Base-by-base conservation (phyloP, 2,329 filamentous ascomycete species). In the Colletotrichum sp. region DNA sequence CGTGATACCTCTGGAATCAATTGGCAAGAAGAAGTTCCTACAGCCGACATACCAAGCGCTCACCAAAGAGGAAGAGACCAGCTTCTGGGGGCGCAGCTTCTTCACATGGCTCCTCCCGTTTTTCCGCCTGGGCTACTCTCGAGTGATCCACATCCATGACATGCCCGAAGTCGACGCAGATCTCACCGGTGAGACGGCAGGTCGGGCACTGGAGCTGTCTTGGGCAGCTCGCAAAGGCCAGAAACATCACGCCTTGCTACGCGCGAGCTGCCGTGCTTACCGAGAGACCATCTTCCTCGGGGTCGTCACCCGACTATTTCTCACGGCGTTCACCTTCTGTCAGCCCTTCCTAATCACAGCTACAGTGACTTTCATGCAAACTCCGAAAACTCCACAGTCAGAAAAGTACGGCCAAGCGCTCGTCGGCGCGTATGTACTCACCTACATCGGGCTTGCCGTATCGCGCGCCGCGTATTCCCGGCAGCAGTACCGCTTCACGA, bases 381-480 rank as follows among this genome's bases (percentile, higher is more conserved):
- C 62, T 6, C 73, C 79, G 2, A 72, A 79, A 55, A 71, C 68
- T 28, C 52, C 79, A 22, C 68, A 71, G 18, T 80, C 75, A 12
- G 64, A 79, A 48, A 77, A 77, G 64, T 75, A 68, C 15, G 79
- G 79, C 8, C 80, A 79, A 30, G 80, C 80, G 2, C 71, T 84
- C 9, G 83, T 84, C 22, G 83, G 82, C 15, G 82, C 82, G 6
- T 79, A 79, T 22, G n/a, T 80, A 1, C 71, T 83, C 10, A 80
- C 83, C 8, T 84, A 83, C 57, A 55, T 78, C 3, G 84, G 81
- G 5, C 83, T 85, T 32, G 82, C 84, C 2, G 71, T 83, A 24
- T 82, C 83, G 1, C 78, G 75, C 6, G 83, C 82, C 0, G 78
- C 84, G 4, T 84, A 81, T 68, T 80, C 78, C 70, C 83, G 84